These are phyloP conservation scores for Lentinula sp. DNA, from an alignment of 768 basidiomycete species.

Conservation along the genomic window DNA sequence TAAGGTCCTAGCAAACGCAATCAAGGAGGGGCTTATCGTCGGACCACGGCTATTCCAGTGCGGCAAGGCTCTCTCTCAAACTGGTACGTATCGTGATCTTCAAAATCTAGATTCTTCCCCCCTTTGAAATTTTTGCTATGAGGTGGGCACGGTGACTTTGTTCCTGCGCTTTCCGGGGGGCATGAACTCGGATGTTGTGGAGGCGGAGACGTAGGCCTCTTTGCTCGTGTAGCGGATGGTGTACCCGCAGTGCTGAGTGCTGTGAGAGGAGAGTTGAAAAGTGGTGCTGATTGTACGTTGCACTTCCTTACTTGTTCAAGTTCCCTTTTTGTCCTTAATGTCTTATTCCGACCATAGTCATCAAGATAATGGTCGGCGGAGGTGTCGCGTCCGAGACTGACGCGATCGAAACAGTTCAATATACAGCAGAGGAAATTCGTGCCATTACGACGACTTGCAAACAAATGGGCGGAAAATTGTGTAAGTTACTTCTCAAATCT, in stretches of 20 bases:
- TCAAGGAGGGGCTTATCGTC: constrained; percentile 28
- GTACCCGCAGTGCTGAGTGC: constrained; percentile 31
- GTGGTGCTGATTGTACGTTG: constrained; percentile 26
- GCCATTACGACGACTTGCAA: constrained; percentile 34
- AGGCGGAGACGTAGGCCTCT: constrained; percentile 18
- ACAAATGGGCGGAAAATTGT: constrained; percentile 33
- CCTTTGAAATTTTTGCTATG: neutral
- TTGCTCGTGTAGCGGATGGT: constrained; percentile 29
- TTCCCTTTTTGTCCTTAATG: neutral
- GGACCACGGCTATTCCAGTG: constrained; percentile 34
- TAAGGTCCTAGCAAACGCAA: constrained; percentile 29
- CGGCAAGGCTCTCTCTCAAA: constrained; percentile 33
- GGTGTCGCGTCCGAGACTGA: constrained; percentile 39
- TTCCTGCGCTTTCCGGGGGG: constrained; percentile 11
- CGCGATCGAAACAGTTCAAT: constrained; percentile 37
- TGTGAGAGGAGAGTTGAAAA: constrained; percentile 28
- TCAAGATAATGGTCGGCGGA: constrained; percentile 35
- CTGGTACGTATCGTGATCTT: constrained; percentile 15
- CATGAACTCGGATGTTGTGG: constrained; percentile 26
- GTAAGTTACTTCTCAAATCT: constrained; percentile 17
- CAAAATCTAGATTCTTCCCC: neutral
- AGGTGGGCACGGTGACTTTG: constrained; percentile 34
- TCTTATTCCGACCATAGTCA: constrained; percentile 12
- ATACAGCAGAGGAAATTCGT: constrained; percentile 33
- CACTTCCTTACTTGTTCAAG: neutral